Evolutionary conservation across 495 filamentous ascomycete species (phyloP).

Genomic region (Rhypophila decipiens): DNA sequence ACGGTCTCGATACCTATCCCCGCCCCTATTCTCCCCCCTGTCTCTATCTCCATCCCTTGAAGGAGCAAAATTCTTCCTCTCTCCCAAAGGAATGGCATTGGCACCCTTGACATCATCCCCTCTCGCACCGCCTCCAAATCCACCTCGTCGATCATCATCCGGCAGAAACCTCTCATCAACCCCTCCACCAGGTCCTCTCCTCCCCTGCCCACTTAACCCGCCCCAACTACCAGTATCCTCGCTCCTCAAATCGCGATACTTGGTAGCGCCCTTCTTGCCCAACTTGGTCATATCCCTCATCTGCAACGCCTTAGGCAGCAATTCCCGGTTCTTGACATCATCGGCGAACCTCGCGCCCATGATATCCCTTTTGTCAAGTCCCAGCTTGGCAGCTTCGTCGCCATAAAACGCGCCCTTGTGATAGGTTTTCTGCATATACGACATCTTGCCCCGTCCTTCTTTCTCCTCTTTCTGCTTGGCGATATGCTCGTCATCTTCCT

Average conservation of each 20-base stretch:
- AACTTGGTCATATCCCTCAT: slow-evolving; percentile 89
- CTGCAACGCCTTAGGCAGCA: slow-evolving; percentile 89
- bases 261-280: slow-evolving; percentile 85
- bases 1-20: slow-evolving; percentile 20
- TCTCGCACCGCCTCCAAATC: slow-evolving; percentile 15
- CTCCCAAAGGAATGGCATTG: slow-evolving; percentile 55
- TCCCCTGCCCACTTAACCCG: slow-evolving; percentile 52
- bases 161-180: slow-evolving; percentile 68
- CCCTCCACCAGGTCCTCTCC: slow-evolving; percentile 35
- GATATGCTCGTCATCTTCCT: slow-evolving; percentile 76
- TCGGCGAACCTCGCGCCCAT: slow-evolving; percentile 77
- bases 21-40: not conserved
- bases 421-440: slow-evolving; percentile 91
- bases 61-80: no score
- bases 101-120: slow-evolving; percentile 44
- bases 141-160: slow-evolving; percentile 45
- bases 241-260: slow-evolving; percentile 77
- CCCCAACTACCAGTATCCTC: slow-evolving; percentile 94
- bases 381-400: slow-evolving; percentile 67
- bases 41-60: not conserved
- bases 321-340: slow-evolving; percentile 68
- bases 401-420: slow-evolving; percentile 96
- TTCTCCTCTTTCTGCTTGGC: slow-evolving; percentile 80
- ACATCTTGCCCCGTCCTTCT: slow-evolving; percentile 75
- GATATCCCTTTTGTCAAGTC: slow-evolving; percentile 67